phyloP scores from a whole-genome alignment of 257 asterid genomes.

The Thymus quinquecostatus region DNA sequence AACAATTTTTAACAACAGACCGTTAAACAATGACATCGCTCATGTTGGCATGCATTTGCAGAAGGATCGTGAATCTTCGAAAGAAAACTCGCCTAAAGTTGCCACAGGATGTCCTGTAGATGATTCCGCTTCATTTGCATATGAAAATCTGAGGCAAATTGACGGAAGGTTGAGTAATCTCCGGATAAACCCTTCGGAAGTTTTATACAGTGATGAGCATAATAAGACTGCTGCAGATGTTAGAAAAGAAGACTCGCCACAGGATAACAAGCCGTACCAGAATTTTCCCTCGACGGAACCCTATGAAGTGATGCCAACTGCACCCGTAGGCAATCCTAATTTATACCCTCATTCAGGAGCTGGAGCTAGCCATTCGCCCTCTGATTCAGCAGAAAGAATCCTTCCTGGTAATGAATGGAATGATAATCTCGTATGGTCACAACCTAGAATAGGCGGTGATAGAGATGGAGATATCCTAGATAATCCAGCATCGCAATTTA shows the following conservation, averaged over 20 bases:
- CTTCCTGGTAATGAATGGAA: constrained; percentile 48
- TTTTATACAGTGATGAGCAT: constrained; percentile 41
- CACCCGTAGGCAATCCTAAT: constrained; percentile 44
- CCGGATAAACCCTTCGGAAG: constrained; percentile 58
- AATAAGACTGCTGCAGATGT: constrained; percentile 41
- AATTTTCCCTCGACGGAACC: constrained; percentile 46
- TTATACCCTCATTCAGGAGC: constrained; percentile 35
- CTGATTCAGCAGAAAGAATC: constrained; percentile 46
- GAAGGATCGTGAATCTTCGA: constrained; percentile 62
- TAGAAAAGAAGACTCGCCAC: constrained; percentile 38
- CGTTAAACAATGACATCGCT: constrained; percentile 47
- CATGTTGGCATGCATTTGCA: constrained; percentile 48
- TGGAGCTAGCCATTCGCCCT: constrained; percentile 40
- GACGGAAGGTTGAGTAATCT: constrained; percentile 76
- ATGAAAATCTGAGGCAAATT: constrained; percentile 63
- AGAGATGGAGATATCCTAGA: constrained; percentile 41
- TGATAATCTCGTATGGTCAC: constrained; percentile 50
- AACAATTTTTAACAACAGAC: constrained; percentile 36
- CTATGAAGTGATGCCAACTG: constrained; percentile 45
- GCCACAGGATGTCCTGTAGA: constrained; percentile 50
- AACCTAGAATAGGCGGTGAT: constrained; percentile 47
- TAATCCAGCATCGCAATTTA: constrained; percentile 61
- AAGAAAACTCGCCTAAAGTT: constrained; percentile 48
- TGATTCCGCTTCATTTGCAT: constrained; percentile 48
- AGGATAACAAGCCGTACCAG: constrained; percentile 38